A percentile compares a stretch with the other conserved stretches of the same genome.
phyloP scores from a whole-genome alignment of 352 stramenopile species.

The Phytophthora cryptogea region DNA sequence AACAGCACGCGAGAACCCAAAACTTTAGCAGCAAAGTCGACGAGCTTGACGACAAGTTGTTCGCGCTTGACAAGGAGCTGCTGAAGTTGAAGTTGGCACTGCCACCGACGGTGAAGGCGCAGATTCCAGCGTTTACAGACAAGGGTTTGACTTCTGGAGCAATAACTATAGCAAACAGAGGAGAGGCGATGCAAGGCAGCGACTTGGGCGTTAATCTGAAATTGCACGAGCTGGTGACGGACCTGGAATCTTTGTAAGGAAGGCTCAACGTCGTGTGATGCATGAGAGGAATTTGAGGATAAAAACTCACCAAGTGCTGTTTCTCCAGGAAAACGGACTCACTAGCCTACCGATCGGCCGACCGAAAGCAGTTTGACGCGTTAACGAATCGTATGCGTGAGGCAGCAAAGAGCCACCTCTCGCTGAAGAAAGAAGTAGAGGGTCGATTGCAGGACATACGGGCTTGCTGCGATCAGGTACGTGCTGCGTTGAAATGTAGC shows the following conservation, averaged over 20 bases:
- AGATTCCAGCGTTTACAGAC: slow-evolving; percentile 33
- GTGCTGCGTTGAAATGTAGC: background rate
- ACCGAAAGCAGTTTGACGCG: slow-evolving; percentile 67
- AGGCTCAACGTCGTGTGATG: background rate
- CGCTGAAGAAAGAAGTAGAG: slow-evolving; percentile 53
- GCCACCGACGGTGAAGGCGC: slow-evolving; percentile 45
- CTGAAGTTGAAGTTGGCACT: slow-evolving; percentile 67
- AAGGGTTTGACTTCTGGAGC: background rate
- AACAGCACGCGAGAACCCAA: slow-evolving; percentile 35
- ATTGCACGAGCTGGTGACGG: slow-evolving; percentile 41
- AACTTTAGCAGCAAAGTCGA: slow-evolving; percentile 29
- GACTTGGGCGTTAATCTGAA: slow-evolving; percentile 39
- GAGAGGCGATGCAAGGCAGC: slow-evolving; percentile 17
- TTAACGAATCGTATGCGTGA: slow-evolving; percentile 64
- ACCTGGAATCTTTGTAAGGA: slow-evolving; percentile 47
- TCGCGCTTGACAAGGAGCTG: slow-evolving; percentile 66
- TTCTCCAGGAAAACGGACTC: slow-evolving; percentile 47
- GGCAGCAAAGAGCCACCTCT: slow-evolving; percentile 44
- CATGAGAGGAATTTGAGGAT: background rate
- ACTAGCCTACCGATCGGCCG: slow-evolving; percentile 39
- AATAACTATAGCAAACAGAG: slow-evolving; percentile 1
- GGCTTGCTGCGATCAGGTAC: slow-evolving; percentile 42
- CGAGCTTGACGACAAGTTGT: slow-evolving; percentile 63
- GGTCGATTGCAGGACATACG: slow-evolving; percentile 45
- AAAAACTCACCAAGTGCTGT: slow-evolving; percentile 1